A percentile compares a stretch with the other conserved stretches of the same genome.
These are phyloP conservation scores for Solanum pennellii DNA, from an alignment of 257 asterid genomes.

Conservation along the genomic window DNA sequence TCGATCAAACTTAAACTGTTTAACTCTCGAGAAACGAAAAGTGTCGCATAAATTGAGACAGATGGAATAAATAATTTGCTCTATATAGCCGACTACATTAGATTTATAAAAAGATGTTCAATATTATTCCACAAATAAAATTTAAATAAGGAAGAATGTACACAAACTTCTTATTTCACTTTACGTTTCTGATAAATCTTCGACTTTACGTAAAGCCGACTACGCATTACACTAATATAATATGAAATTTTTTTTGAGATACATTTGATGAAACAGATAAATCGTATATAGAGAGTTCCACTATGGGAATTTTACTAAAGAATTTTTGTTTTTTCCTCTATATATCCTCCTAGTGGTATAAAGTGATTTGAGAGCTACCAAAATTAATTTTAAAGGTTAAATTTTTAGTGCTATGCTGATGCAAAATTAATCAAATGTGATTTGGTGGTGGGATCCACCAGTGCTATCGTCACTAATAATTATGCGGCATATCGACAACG, in stretches of 20 bases:
- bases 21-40: too few relatives aligned
- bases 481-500: neutral
- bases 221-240: neutral
- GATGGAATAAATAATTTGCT: neutral
- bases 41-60: too few relatives aligned
- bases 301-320: neutral
- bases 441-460: neutral
- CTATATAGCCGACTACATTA: neutral
- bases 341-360: neutral
- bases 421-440: neutral
- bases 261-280: neutral
- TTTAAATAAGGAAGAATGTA: neutral
- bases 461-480: neutral
- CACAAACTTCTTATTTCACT: neutral
- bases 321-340: neutral
- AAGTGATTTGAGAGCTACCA: neutral
- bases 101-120: neutral
- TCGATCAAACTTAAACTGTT: too few relatives aligned
- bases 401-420: slow-evolving; percentile 3
- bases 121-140: neutral
- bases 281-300: neutral
- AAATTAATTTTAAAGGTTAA: neutral
- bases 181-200: neutral
- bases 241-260: neutral
- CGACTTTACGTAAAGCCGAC: neutral